Evolutionary conservation across 345 rosid genomes (phyloP), one percentile per base, ranked within the genome.

Genomic region (Corchorus capsularis): DNA sequence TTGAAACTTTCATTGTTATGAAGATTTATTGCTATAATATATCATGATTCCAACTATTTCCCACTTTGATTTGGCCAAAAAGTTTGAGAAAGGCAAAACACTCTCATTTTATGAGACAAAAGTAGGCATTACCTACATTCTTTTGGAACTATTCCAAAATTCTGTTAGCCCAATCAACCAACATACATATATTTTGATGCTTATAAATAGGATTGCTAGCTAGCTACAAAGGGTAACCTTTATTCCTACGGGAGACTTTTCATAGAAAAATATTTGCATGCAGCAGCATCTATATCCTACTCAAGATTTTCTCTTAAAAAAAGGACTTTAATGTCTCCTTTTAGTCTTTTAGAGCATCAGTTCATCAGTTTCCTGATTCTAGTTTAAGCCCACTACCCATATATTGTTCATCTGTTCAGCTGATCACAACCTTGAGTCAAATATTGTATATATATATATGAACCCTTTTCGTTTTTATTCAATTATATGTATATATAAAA

Each of bases 221-320:
- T 27, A 0, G 27, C 27, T 27, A 27, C 10, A 10, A 9, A 9
- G 3, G 5, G 16, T n/a, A 17, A 53, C 63, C 52, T 64, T 75
- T 75, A 54, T 63, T 63, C 57, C 73, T n/a, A 17, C 5, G 0
- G 5, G 7, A 60, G 49, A 45, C 57, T 27, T 49, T 19, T 32
- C 20, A 56, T 64, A 52, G 20, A 39, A 46, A 27, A 27, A 27
- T 27, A 59, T 43, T n/a, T n/a, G n/a, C n/a, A n/a, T n/a, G n/a
- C n/a, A n/a, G 74, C 54, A n/a, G 81, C 62, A 71, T 71, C 63
- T 78, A 41, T 75, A 0, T 37, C 6, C 59, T 54, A 3, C 14
- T 8, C 34, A 35, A 62, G 10, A 35, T 27, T 69, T 41, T 63
- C 11, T 61, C 27, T 9, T 9, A 12, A 37, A 19, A 32, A 35